phyloP scores from a whole-genome alignment of 2,329 filamentous ascomycete species.

The Penicillium brevicompactum region DNA sequence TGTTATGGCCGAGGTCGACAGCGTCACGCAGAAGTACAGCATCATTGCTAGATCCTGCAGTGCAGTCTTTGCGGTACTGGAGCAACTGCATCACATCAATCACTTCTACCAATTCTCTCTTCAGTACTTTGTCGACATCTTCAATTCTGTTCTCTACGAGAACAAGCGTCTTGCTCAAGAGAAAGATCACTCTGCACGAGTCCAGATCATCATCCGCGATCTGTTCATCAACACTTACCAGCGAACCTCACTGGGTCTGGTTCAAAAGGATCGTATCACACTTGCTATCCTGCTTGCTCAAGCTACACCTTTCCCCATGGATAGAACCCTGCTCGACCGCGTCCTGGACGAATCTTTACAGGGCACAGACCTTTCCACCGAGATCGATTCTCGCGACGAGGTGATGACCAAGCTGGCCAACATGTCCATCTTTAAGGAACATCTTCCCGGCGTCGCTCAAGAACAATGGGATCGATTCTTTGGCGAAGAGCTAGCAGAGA shows the following conservation, averaged over 20 bases:
- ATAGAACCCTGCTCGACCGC: slow-evolving; percentile 82
- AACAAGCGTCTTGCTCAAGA: slow-evolving; percentile 73
- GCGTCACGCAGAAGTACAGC: slow-evolving; percentile 91
- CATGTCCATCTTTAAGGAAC: slow-evolving; percentile 72
- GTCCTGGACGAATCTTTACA: slow-evolving; percentile 78
- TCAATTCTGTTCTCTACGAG: slow-evolving; percentile 83
- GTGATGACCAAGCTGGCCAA: slow-evolving; percentile 69
- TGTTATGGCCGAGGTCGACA: slow-evolving; percentile 96
- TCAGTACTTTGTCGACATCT: slow-evolving; percentile 97
- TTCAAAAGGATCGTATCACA: slow-evolving; percentile 93
- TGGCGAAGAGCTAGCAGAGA: slow-evolving; percentile 81
- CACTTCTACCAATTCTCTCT: slow-evolving; percentile 99
- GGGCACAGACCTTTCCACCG: slow-evolving; percentile 76
- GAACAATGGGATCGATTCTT: slow-evolving; percentile 81
- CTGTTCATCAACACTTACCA: slow-evolving; percentile 91
- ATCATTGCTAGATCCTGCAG: slow-evolving; percentile 93
- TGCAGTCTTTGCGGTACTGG: slow-evolving; percentile 93
- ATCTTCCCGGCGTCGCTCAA: slow-evolving; percentile 63
- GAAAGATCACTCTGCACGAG: slow-evolving; percentile 74
- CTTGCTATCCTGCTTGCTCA: slow-evolving; percentile 94
- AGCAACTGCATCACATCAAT: slow-evolving; percentile 96
- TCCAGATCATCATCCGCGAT: slow-evolving; percentile 87
- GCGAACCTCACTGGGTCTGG: slow-evolving; percentile 85
- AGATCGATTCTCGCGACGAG: slow-evolving; percentile 64
- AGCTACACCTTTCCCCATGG: slow-evolving; percentile 94